Evolutionary conservation across 257 asterid genomes (phyloP).

Genomic region (Coffea eugenioides): DNA sequence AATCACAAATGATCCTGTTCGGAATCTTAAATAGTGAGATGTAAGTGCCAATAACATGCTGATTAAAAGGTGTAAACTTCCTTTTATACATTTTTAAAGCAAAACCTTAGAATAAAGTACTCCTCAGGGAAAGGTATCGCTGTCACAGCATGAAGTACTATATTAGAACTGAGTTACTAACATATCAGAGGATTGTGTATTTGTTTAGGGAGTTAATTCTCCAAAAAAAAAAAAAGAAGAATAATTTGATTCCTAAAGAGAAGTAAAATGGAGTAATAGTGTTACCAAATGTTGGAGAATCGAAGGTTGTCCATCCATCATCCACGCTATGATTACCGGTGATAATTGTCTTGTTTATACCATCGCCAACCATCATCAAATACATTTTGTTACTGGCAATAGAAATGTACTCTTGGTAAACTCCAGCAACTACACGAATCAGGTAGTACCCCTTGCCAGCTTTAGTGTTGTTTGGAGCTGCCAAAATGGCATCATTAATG

Average conservation of each 20-base stretch:
- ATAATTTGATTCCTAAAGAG: not conserved
- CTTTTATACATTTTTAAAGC: too few relatives aligned
- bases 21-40: not conserved
- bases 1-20: not conserved
- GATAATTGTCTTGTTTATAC: constrained; percentile 29
- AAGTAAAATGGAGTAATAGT: not conserved
- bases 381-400: constrained; percentile 30
- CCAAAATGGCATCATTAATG: constrained; percentile 29
- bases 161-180: too few relatives aligned
- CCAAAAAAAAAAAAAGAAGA: too few relatives aligned
- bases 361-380: constrained; percentile 39
- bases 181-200: too few relatives aligned
- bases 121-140: too few relatives aligned
- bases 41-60: not conserved
- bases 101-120: too few relatives aligned
- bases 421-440: constrained; percentile 36
- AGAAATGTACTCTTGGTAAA: constrained; percentile 30
- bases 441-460: constrained; percentile 23
- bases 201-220: too few relatives aligned
- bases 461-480: constrained; percentile 24
- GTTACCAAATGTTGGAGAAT: constrained; percentile 38
- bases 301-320: constrained; percentile 41
- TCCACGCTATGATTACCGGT: constrained; percentile 33
- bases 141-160: too few relatives aligned
- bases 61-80: not conserved